Conservation (phyloP, 345 rosid species). For the Lumnitzera racemosa region DNA sequence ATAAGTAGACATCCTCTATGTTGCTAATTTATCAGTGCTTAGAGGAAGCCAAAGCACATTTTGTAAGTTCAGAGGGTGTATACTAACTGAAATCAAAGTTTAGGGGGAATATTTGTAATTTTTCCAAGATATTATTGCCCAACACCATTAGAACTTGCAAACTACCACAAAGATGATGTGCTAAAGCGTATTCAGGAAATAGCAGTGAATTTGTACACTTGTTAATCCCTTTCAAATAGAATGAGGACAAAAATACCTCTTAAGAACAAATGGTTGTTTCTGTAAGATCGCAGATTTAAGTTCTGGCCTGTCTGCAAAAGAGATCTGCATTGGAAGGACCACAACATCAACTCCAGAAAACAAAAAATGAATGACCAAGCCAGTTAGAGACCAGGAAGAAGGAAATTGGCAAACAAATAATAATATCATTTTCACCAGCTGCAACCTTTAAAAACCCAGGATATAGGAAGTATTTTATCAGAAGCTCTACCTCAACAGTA, state of each 20-base stretch:
- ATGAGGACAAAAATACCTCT: slow-evolving; percentile 14
- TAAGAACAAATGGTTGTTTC: slow-evolving; percentile 25
- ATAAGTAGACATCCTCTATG: too few species aligned
- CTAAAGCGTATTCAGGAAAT: too few species aligned
- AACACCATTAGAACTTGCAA: too few species aligned
- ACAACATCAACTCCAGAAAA: background rate
- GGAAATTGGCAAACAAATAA: background rate
- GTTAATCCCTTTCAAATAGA: too few species aligned
- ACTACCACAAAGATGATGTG: too few species aligned
- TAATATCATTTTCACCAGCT: background rate
- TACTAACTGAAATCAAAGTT: too few species aligned
- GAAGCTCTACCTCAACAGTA: slow-evolving; percentile 21
- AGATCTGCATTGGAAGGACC: slow-evolving; percentile 17
- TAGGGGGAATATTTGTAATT: too few species aligned
- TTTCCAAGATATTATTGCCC: too few species aligned
- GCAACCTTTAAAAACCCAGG: background rate
- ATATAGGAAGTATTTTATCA: background rate
- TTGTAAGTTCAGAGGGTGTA: too few species aligned
- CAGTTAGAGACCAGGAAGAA: background rate
- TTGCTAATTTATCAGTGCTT: too few species aligned
- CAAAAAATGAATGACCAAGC: background rate
- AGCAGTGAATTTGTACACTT: background rate
- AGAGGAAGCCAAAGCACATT: too few species aligned
- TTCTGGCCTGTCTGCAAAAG: slow-evolving; percentile 21
- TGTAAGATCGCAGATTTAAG: slow-evolving; percentile 24